These are phyloP conservation scores for Boletus fagicola DNA, from an alignment of 768 basidiomycete genomes.

Conservation along the genomic window DNA sequence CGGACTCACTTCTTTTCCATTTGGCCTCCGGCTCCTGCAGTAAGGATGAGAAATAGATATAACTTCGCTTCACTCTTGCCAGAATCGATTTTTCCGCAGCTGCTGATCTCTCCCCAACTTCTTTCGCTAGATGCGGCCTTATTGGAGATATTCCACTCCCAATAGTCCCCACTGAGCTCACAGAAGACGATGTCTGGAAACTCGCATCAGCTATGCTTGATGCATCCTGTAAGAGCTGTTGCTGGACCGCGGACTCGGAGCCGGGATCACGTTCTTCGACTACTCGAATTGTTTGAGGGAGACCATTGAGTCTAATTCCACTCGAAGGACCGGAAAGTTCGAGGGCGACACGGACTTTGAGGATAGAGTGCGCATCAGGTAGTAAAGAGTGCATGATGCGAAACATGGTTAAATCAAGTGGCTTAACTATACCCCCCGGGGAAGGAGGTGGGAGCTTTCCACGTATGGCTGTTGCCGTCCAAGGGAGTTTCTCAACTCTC, in stretches of 20 bases:
- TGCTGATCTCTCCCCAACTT: constrained; percentile 47
- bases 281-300: constrained; percentile 64
- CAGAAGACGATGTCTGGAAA: constrained; percentile 63
- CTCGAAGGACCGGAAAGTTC: constrained; percentile 77
- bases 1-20: constrained; percentile 78
- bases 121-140: constrained; percentile 35
- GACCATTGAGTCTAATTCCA: constrained; percentile 84
- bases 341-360: constrained; percentile 77
- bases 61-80: constrained; percentile 84
- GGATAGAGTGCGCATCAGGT: constrained; percentile 69
- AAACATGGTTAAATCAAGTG: constrained; percentile 55
- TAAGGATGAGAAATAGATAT: constrained; percentile 96
- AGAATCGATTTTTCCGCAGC: constrained; percentile 81
- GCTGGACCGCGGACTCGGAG: constrained; percentile 40
- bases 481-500: constrained; percentile 68
- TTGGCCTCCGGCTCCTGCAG: constrained; percentile 98
- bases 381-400: constrained; percentile 71
- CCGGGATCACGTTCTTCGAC: constrained; percentile 67
- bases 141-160: constrained; percentile 33
- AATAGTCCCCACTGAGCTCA: constrained; percentile 48
- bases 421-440: constrained; percentile 31
- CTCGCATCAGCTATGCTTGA: constrained; percentile 67
- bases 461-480: constrained; percentile 62
- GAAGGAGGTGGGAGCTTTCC: constrained; percentile 35
- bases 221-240: constrained; percentile 65